Evolutionary conservation across 306 rosid species (phyloP).

Genomic region (Chamaecrista fasciculata): DNA sequence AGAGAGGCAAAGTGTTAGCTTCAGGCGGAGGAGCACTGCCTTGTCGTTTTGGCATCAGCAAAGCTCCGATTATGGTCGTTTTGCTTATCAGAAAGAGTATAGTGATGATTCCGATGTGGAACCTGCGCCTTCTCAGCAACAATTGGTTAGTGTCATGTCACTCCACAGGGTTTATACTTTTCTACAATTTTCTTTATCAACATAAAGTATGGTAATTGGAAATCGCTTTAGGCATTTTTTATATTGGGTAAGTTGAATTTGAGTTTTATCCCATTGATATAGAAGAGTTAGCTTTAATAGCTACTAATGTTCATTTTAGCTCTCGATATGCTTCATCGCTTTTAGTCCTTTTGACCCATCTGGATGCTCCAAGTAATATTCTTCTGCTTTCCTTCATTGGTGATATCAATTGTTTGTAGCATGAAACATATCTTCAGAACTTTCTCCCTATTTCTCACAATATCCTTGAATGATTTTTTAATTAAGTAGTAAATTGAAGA

Average conservation of each 20-base stretch:
- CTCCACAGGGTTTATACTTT: neutral
- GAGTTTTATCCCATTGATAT: neutral
- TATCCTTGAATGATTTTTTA: neutral
- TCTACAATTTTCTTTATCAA: neutral
- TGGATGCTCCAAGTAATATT: neutral
- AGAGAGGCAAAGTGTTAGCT: slow-evolving; percentile 28
- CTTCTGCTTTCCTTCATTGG: neutral
- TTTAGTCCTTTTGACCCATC: neutral
- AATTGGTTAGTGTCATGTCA: slow-evolving; percentile 42
- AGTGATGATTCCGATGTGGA: slow-evolving; percentile 74
- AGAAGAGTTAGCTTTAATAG: neutral
- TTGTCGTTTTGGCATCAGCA: slow-evolving; percentile 52
- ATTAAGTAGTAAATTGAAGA: no score
- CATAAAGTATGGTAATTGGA: neutral
- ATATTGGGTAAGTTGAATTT: neutral
- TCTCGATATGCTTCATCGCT: neutral
- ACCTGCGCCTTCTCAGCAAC: slow-evolving; percentile 43
- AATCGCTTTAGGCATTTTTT: neutral
- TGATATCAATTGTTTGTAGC: neutral
- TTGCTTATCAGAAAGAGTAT: slow-evolving; percentile 58
- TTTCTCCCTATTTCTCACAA: no score
- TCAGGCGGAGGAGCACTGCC: slow-evolving; percentile 30
- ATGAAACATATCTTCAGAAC: neutral
- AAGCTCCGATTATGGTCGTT: slow-evolving; percentile 58
- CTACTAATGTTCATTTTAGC: neutral